Evolutionary conservation across 768 basidiomycete genomes (phyloP), one percentile per base, ranked within the genome.

Genomic region (Russula lepida): DNA sequence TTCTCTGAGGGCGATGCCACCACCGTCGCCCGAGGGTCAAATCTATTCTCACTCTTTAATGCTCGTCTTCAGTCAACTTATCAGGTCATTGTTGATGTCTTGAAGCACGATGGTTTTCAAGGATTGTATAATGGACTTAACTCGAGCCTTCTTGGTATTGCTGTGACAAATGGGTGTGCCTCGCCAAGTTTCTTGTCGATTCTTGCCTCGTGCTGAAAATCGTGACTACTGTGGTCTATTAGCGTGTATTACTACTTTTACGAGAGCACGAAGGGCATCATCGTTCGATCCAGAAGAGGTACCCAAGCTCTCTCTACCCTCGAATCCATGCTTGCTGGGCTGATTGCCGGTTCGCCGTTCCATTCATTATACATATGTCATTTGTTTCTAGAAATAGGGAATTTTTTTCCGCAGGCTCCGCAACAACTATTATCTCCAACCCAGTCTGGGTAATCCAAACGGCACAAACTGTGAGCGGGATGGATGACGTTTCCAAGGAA

Each of bases 391-490:
- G 41, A 21, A 41, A 60, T 27, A 58, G 23, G 39, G 63, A 41
- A 56, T 47, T 37, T 60, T 41, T 33, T n/a, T 30, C 3, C 3
- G 12, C 65, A 92, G 95, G 94, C 41, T 88, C 88, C 46, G 89
- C 89, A 12, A 97, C 95, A 3, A 89, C 92, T 4, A 73, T 95
- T 64, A 79, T 91, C 64, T 89, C 85, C 71, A 98, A 98, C 73
- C 95, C 95, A 3, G 88, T 98, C 62, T 99, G 97, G 97, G 93
- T 97, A 51, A 79, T 98, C 23, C 94, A 98, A 71, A 93, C 92
- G 6, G 86, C 87, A 8, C 93, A 95, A 71, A 86, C 89, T 9
- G 86, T 88, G 33, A 80, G 78, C 53, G 84, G 81, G 35, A 72
- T 84, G 72, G 70, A 78, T 49, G 59, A 41, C 2, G 54, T 47